These are phyloP conservation scores for Thielaviopsis populi DNA, from an alignment of 2,329 filamentous ascomycete genomes.

Conservation along the genomic window DNA sequence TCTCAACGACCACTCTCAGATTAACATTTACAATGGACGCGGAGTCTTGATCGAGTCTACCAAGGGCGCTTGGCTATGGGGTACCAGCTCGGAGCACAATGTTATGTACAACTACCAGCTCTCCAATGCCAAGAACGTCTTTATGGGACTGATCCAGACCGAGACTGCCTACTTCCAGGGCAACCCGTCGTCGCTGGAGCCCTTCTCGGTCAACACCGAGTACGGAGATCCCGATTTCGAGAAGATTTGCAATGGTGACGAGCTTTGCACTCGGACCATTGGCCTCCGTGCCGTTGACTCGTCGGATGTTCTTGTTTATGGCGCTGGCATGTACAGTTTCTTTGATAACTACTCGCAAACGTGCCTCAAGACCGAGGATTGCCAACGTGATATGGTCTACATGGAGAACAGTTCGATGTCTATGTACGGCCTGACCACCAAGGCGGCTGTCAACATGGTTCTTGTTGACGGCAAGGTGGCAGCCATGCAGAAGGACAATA, in stretches of 20 bases:
- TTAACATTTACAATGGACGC: constrained; percentile 78
- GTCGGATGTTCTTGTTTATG: constrained; percentile 51
- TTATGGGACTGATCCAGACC: constrained; percentile 71
- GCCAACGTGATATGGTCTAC: constrained; percentile 64
- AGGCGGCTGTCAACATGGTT: constrained; percentile 61
- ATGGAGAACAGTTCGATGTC: constrained; percentile 50
- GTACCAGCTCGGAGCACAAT: constrained; percentile 52
- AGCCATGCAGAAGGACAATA: constrained; percentile 44
- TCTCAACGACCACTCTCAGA: constrained; percentile 54
- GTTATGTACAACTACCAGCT: constrained; percentile 76
- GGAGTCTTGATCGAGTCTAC: constrained; percentile 65
- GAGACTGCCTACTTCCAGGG: constrained; percentile 83
- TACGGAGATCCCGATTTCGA: constrained; percentile 57
- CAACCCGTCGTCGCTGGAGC: constrained; percentile 57
- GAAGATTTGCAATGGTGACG: constrained; percentile 31
- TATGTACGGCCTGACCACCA: constrained; percentile 57
- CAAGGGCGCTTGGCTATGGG: constrained; percentile 67
- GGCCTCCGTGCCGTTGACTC: constrained; percentile 58
- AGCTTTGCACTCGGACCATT: constrained; percentile 56
- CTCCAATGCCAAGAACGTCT: constrained; percentile 60
- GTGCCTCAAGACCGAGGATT: constrained; percentile 52
- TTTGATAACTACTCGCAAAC: constrained; percentile 66
- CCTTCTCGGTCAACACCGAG: constrained; percentile 42
- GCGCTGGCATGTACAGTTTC: constrained; percentile 66
- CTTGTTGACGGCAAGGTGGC: constrained; percentile 41